Conservation (phyloP, 116 monocot genomes). For the Posidonia oceanica region DNA sequence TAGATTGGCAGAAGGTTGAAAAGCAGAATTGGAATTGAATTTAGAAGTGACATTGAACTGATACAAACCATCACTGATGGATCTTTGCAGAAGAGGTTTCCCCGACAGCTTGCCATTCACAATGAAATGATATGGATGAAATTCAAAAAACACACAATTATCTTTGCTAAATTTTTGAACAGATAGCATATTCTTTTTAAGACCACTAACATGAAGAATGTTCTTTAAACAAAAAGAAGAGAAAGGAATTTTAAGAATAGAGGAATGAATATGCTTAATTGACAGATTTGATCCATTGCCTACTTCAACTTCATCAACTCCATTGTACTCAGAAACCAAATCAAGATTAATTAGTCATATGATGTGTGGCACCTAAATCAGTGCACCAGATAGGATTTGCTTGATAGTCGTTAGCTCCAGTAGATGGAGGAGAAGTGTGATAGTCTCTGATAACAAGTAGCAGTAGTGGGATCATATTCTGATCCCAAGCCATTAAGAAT, state of each 20-base stretch:
- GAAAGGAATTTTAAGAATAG: not conserved
- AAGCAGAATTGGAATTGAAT: not conserved
- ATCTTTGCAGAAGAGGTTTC: not conserved
- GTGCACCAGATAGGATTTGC: not conserved
- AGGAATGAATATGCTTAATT: not conserved
- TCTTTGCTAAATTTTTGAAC: not conserved
- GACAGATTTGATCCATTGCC: not conserved
- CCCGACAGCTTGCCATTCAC: not conserved
- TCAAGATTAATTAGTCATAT: not conserved
- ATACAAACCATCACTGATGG: not conserved
- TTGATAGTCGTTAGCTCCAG: not conserved
- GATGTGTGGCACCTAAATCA: not conserved
- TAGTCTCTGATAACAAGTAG: not conserved
- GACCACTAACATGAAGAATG: not conserved
- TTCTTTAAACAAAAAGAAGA: not conserved
- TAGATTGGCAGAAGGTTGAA: not conserved
- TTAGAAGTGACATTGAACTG: not conserved
- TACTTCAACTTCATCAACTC: not conserved
- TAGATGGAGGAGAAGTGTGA: not conserved
- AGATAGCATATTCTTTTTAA: not conserved
- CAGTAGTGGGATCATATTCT: constrained; percentile 1
- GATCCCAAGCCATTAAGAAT: not conserved
- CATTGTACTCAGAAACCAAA: not conserved
- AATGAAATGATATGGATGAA: not conserved
- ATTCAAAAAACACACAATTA: not conserved